Base-by-base conservation (phyloP, 2,329 filamentous ascomycete genomes). In the Colletotrichum sidae region DNA sequence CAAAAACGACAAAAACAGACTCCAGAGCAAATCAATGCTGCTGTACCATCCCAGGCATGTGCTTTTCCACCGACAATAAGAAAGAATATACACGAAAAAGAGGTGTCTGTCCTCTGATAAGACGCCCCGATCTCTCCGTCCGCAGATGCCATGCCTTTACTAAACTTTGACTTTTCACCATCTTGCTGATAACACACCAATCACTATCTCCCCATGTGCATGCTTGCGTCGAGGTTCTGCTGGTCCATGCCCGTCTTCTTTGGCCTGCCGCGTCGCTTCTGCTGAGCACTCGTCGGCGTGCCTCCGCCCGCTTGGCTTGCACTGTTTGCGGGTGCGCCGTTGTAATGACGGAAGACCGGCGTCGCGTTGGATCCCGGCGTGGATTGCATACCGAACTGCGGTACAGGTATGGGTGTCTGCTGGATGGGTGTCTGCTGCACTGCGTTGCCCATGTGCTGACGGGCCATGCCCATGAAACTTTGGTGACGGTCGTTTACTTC, bases 321-420 rank as follows among this genome's bases (percentile, higher is more conserved):
- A 11, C 46, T 58, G 54, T 62, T 65, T 11, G 47, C 34, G 9
- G 67, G 50, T 42, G 65, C 45, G 34, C 17, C 51, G 6, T 55
- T 62, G 55, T 68, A 69, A 52, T 68, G 67, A 12, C 60, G 62
- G 56, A 69, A 69, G 3, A 69, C 54, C 25, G 38, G 44, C 33
- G 39, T 50, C 3, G 58, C 39, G 4, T 60, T 53, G 6, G 57
- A 35, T 10, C 60, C 54, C 2, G 67, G 51, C 15, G 46, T 60
- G 8, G 58, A 47, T 49, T 66, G 68, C 67, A 69, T 66, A 42
- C 66, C 62, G 38, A 69, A 68, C 38, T 69, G 68, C 12, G 68
- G 68, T 44, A 69, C 66, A 8, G 68, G 67, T 1, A 69, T 60
- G 2, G 67, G 67, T 10, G 67, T 69, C 47, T 69, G 67, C 50